Percentiles rank a stretch among this genome's conserved stretches.
Conservation (phyloP, 441 rosid genomes). For the Francoa sonchifolia region DNA sequence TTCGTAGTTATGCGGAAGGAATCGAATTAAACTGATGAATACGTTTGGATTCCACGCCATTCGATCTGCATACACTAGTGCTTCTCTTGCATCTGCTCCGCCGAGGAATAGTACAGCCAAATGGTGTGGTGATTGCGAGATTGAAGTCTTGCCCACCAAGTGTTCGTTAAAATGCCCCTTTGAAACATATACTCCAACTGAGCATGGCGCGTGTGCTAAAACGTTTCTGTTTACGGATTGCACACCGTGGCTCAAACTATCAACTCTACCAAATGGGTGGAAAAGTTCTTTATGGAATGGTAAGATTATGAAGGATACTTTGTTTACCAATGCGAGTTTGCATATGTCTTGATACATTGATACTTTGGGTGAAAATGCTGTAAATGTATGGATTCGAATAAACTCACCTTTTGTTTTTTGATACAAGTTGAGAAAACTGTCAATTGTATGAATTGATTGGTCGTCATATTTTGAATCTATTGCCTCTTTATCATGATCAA, state of each 20-base stretch:
- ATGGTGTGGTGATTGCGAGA: constrained; percentile 11
- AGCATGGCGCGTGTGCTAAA: constrained; percentile 53
- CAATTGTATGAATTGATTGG: constrained; percentile 21
- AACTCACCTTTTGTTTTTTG: constrained; percentile 22
- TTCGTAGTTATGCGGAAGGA: constrained; percentile 34
- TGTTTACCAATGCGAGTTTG: constrained; percentile 38
- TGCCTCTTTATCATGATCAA: constrained; percentile 29
- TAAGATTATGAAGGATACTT: constrained; percentile 40
- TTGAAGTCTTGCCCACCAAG: constrained; percentile 1
- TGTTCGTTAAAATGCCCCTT: constrained; percentile 27
- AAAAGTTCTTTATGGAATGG: constrained; percentile 30
- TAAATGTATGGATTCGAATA: constrained; percentile 29
- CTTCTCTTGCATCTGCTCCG: constrained; percentile 68
- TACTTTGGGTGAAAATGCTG: constrained; percentile 32
- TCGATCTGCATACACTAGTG: constrained; percentile 43
- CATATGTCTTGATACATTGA: constrained; percentile 68
- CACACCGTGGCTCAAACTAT: constrained; percentile 22
- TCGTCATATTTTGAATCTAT: constrained; percentile 8
- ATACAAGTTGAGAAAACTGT: constrained; percentile 29
- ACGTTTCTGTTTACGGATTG: constrained; percentile 26
- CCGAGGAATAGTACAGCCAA: constrained; percentile 44
- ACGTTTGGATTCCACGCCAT: constrained; percentile 35
- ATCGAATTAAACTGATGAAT: constrained; percentile 31
- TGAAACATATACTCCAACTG: constrained; percentile 48
- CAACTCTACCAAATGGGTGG: constrained; percentile 16